Percentiles rank a stretch among this genome's conserved stretches.
Evolutionary conservation across 805 yeast genomes (phyloP).

Genomic region (Isabelozyma pseudorhagii): DNA sequence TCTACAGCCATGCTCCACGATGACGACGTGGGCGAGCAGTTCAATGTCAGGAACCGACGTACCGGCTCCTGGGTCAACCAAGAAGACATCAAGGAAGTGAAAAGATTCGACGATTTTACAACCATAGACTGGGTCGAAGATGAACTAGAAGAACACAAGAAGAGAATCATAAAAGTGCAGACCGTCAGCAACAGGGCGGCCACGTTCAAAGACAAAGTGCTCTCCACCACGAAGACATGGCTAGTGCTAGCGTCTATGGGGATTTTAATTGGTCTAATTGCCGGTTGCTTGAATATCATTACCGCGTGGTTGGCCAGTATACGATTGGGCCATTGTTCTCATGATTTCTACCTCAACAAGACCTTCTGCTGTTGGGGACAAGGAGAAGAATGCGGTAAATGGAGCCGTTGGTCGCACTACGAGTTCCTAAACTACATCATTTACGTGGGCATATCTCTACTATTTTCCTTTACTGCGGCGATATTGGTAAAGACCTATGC

Average conservation of each 20-base stretch:
- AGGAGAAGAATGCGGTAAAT: conserved; percentile 54
- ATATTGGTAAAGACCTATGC: conserved; percentile 66
- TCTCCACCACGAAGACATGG: conserved; percentile 57
- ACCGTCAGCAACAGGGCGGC: conserved; percentile 6
- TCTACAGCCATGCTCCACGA: background rate
- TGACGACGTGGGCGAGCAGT: background rate
- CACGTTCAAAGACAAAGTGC: conserved; percentile 21
- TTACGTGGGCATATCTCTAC: conserved; percentile 57
- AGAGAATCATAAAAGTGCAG: conserved; percentile 19
- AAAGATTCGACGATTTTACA: conserved; percentile 55
- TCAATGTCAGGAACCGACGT: conserved; percentile 15
- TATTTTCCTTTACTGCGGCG: conserved; percentile 65
- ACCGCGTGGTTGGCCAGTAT: conserved; percentile 85
- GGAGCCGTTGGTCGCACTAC: conserved; percentile 64
- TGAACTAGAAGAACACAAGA: conserved; percentile 46
- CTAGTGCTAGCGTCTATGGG: conserved; percentile 76
- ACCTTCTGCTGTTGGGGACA: conserved; percentile 79
- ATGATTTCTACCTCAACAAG: conserved; percentile 65
- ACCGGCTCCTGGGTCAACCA: conserved; percentile 41
- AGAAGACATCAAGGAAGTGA: conserved; percentile 33
- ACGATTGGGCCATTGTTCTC: conserved; percentile 73
- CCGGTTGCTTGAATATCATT: conserved; percentile 74
- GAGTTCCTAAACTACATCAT: conserved; percentile 48
- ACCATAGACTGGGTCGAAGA: conserved; percentile 76
- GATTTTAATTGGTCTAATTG: conserved; percentile 71